Conservation (phyloP, 2,329 filamentous ascomycete species). For the Zasmidium citrigriseum region DNA sequence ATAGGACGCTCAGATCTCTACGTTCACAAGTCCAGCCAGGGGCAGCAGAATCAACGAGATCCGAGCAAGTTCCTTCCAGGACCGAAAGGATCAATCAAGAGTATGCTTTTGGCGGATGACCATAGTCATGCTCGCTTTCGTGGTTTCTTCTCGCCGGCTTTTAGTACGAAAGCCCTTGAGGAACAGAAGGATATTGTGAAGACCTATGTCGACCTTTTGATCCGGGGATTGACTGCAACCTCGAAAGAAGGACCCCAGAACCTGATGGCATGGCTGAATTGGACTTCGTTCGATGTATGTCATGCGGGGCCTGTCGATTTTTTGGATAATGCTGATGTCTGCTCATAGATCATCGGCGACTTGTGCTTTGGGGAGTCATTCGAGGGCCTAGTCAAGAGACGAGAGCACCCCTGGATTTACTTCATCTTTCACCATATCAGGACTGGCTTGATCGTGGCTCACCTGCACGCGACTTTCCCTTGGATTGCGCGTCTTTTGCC, state of each 20-base stretch:
- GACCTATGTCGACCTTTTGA: constrained; percentile 17
- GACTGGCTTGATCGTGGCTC: constrained; percentile 4
- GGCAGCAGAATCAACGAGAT: neutral
- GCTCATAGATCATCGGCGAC: constrained; percentile 16
- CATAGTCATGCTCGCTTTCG: constrained; percentile 1
- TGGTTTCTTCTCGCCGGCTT: constrained; percentile 13
- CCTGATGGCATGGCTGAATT: constrained; percentile 27
- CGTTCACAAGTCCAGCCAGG: neutral
- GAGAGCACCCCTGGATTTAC: constrained; percentile 10
- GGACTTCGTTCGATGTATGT: constrained; percentile 27
- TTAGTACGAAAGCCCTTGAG: constrained; percentile 16
- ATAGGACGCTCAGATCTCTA: neutral
- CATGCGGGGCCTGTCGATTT: neutral
- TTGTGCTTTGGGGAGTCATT: constrained; percentile 23
- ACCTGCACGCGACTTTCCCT: neutral
- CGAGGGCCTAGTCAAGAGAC: constrained; percentile 11
- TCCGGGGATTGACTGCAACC: constrained; percentile 5
- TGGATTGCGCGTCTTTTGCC: neutral
- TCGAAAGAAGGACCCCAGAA: constrained; percentile 15
- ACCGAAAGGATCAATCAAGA: neutral
- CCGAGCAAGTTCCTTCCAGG: neutral
- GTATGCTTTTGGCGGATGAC: neutral
- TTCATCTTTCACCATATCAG: constrained; percentile 14
- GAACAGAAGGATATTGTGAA: constrained; percentile 21
- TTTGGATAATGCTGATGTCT: neutral